These are phyloP conservation scores for peach (Prunus persica) DNA, from an alignment of 306 rosid species.

Conservation along the genomic window Prunus_persica_NCBIv2 NC_034009.1:29495001-29495500, in stretches of 20 bases:
- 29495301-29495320: slow-evolving; percentile 35
- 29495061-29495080: slow-evolving; percentile 26
- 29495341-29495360: slow-evolving; percentile 37
- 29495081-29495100: slow-evolving; percentile 37
- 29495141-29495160: slow-evolving; percentile 28
- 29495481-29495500: slow-evolving; percentile 42
- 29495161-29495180: slow-evolving; percentile 42
- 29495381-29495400: slow-evolving; percentile 61
- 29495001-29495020: slow-evolving; percentile 20
- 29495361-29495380: slow-evolving; percentile 51
- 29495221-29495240: slow-evolving; percentile 19
- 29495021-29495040: slow-evolving; percentile 23
- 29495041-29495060: neutral
- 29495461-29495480: slow-evolving; percentile 30
- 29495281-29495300: slow-evolving; percentile 11
- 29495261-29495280: slow-evolving; percentile 31
- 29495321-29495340: slow-evolving; percentile 37
- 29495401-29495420: slow-evolving; percentile 31
- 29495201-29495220: neutral
- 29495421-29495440: slow-evolving; percentile 35
- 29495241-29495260: slow-evolving; percentile 31
- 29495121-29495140: slow-evolving; percentile 7
- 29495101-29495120: slow-evolving; percentile 28
- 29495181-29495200: slow-evolving; percentile 19
- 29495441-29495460: slow-evolving; percentile 44